These are phyloP conservation scores for Voacanga thouarsii DNA, from an alignment of 257 asterid species.

Conservation along the genomic window DNA sequence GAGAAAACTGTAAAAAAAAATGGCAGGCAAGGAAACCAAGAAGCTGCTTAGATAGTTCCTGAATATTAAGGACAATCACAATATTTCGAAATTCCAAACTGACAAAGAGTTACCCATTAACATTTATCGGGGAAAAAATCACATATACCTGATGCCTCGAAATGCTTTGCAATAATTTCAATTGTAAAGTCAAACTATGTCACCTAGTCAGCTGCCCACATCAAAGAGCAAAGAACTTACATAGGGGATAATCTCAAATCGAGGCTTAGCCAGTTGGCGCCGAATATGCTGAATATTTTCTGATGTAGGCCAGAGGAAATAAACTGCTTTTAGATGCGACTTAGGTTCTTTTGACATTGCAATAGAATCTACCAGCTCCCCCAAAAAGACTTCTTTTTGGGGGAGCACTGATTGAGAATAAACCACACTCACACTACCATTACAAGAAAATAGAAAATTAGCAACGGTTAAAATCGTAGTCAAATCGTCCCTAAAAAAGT, in stretches of 20 bases:
- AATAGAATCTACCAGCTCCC: constrained; percentile 87
- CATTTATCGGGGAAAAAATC: background rate
- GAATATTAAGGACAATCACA: background rate
- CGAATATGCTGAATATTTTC: constrained; percentile 80
- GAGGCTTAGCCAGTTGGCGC: constrained; percentile 79
- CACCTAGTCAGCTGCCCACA: background rate
- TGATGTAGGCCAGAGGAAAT: constrained; percentile 86
- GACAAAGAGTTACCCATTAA: too few species aligned
- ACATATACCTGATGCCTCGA: background rate
- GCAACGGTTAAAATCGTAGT: too few species aligned
- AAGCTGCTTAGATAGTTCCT: background rate
- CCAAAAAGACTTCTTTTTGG: constrained; percentile 93
- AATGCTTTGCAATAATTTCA: background rate
- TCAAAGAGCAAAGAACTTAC: constrained; percentile 42
- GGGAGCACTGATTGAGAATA: too few species aligned
- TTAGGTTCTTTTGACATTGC: constrained; percentile 90
- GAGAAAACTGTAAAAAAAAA: constrained; percentile 77
- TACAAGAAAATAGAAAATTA: too few species aligned
- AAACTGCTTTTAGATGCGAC: constrained; percentile 97
- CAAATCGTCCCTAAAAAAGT: too few species aligned
- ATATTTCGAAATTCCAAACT: background rate
- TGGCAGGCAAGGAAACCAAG: constrained; percentile 10
- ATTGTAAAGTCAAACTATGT: background rate
- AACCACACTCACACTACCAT: too few species aligned
- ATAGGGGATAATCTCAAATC: constrained; percentile 98